Base-by-base conservation (phyloP, 2,329 filamentous ascomycete genomes). In the Hypoxylon sp. region DNA sequence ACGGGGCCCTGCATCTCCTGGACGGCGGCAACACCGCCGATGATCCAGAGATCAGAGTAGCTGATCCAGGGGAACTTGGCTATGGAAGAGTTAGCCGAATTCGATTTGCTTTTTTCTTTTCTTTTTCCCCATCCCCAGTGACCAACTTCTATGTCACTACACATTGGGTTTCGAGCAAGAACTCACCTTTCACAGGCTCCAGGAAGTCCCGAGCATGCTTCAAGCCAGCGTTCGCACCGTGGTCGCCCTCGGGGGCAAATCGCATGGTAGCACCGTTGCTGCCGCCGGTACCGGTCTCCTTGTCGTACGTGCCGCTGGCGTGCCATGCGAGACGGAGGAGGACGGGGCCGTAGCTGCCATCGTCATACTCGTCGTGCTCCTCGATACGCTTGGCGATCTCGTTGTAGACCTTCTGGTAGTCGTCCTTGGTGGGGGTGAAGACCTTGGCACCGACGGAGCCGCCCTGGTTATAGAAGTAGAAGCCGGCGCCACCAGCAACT, bases 191-290 rank as follows among this genome's bases (percentile, higher is more conserved):
- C 70, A 98, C 83, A 62, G 93, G 92, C 78, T 96, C 90, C 58
- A 98, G 85, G 82, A 98, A 97, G 78, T 96, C 88, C 58, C 94
- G 91, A 62, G 94, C 95, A 69, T 85, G 79, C 74, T 89, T 87
- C 71, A 98, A 83, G 68, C 94, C 95, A 58, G 94, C 92, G 73
- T 99, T 99, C 77, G 94, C 95, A 67, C 92, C 92, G 78, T 99
- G 94, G 75, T 88, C 88, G 59, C 86, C 82, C 80, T 98, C 95
- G 42, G 94, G 93, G 20, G 88, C 82, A 75, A 97, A 98, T 73
- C 95, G 88, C 95, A 98, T 98, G 66, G 93, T 97, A 55, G 94
- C 94, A 66, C 95, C 94, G 76, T 98, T 97, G 82, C 90, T 94
- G 67, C 94, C 94, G 70, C 94, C 95, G 41, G 94, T 98, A 65